Evolutionary conservation across 495 filamentous ascomycete species (phyloP), one percentile per base, ranked within the genome.

Genomic region (Acidomyces sp.): DNA sequence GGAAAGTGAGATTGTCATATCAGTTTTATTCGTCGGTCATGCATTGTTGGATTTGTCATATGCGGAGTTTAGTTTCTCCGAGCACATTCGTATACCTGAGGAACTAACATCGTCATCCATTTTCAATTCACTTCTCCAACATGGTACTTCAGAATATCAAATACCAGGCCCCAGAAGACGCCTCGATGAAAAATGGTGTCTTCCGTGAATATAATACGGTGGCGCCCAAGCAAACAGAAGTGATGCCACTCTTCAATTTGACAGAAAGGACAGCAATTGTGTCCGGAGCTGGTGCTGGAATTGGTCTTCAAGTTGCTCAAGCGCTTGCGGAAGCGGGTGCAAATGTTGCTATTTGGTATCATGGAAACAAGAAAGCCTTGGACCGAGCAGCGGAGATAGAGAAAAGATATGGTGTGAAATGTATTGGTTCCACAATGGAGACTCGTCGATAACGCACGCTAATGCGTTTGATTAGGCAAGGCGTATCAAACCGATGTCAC

Each of bases 281-380:
- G 17, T 77, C 84, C 3, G 85, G 85, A 23, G 81, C 82, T 17
- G 82, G 71, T 20, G 78, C 80, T 16, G 85, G 85, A 39, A 93
- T 93, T 50, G 85, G 86, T 23, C 64, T 82, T 3, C 71, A 72
- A 6, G 74, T 90, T 15, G 82, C 80, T n/a, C 65, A 85, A 26
- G 81, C 69, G 15, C 59, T 79, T 20, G 85, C 85, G 7, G 86
- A 93, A 54, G 78, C 82, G 17, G 86, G 85, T 26, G 84, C 85
- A 25, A 85, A 93, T 48, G 80, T 93, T 29, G 85, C 81, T 3
- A 74, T 93, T 22, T 88, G 81, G 78, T 93, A 85, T 52, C 84
- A 85, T 54, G 73, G 66, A 56, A 86, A 90, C 62, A 68, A 71
- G 52, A 76, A 80, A 47, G 77, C 78, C 6, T 43, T 75, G 28